Percentiles rank a stretch among this genome's conserved stretches.
Evolutionary conservation across 176 grass and related monocot genomes (phyloP).

Genomic region (Puya raimondii): DNA sequence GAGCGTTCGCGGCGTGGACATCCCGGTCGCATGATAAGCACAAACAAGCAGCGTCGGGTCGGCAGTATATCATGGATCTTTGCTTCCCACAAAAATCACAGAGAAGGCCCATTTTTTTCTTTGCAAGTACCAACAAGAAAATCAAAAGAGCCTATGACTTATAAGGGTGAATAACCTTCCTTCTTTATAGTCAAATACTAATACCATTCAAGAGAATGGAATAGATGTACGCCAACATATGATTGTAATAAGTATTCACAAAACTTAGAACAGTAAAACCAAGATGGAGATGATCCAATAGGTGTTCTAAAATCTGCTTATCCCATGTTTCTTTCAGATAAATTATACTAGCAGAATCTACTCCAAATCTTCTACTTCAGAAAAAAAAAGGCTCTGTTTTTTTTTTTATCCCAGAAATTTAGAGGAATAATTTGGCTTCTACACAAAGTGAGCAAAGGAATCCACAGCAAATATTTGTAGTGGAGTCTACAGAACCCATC

Average conservation of each 20-base stretch:
- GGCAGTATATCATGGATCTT: constrained; percentile 80
- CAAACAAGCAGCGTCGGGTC: constrained; percentile 65
- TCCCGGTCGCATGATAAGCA: constrained; percentile 80
- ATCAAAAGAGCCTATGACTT: not conserved
- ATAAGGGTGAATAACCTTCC: no score
- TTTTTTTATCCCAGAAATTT: not conserved
- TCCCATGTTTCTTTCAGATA: not conserved
- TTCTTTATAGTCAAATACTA: no score
- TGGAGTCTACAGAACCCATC: no score
- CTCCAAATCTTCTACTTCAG: not conserved
- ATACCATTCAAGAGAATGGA: no score
- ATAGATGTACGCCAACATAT: no score
- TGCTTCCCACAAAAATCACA: constrained; percentile 82
- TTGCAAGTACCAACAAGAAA: not conserved
- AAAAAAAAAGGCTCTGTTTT: not conserved
- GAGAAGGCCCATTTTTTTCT: constrained; percentile 34
- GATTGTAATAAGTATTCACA: no score
- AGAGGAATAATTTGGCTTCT: no score
- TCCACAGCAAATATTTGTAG: no score
- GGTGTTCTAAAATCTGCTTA: not conserved
- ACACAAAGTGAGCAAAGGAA: no score
- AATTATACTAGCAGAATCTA: not conserved
- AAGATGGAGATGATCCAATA: no score
- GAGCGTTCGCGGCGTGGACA: constrained; percentile 87
- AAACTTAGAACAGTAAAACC: no score